phyloP scores from a whole-genome alignment of 2,329 filamentous ascomycete genomes.

The Fusarium staphyleae region DNA sequence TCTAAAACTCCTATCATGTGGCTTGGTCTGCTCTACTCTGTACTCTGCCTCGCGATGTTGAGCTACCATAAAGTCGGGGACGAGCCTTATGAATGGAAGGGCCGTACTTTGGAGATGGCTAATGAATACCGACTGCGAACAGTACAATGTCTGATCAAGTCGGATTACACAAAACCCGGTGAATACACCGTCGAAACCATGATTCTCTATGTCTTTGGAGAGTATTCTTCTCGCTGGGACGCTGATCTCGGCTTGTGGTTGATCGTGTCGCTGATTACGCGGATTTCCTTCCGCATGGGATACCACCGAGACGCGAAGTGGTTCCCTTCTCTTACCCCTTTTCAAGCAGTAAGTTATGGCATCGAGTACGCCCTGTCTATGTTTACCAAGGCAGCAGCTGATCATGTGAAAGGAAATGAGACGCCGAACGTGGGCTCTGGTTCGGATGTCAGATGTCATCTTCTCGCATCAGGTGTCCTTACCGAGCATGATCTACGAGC shows the following conservation, averaged over 20 bases:
- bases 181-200: constrained; percentile 81
- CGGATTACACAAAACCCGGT: constrained; percentile 78
- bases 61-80: constrained; percentile 82
- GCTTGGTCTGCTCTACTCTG: constrained; percentile 78
- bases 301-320: constrained; percentile 81
- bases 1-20: constrained; percentile 77
- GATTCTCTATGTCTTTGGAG: constrained; percentile 76
- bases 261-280: constrained; percentile 61
- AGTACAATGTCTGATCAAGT: constrained; percentile 77
- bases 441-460: constrained; percentile 76
- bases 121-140: constrained; percentile 73
- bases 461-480: constrained; percentile 78
- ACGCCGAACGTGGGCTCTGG: constrained; percentile 71
- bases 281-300: constrained; percentile 72
- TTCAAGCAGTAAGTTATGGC: constrained; percentile 66
- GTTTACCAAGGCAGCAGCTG: constrained; percentile 3
- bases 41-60: constrained; percentile 78
- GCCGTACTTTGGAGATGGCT: constrained; percentile 66
- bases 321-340: constrained; percentile 74
- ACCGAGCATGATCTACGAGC: constrained; percentile 73
- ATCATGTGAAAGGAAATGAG: constrained; percentile 67
- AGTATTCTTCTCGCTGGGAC: constrained; percentile 76
- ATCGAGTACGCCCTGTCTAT: not conserved
- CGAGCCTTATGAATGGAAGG: constrained; percentile 79
- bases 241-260: constrained; percentile 73